Conservation (phyloP, 345 rosid genomes). For the Populus davidiana region DNA sequence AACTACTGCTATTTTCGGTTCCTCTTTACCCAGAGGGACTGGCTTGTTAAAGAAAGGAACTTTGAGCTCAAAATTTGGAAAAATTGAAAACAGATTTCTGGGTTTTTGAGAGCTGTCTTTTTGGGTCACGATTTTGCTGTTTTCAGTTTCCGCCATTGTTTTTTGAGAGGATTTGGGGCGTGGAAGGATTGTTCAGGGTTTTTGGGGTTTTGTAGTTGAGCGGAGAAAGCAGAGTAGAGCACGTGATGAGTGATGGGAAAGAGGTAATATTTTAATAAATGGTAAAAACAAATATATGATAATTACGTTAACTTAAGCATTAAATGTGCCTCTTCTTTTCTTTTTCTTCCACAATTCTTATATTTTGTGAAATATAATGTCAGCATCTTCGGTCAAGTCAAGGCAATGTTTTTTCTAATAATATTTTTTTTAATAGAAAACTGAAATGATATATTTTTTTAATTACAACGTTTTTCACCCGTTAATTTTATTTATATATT, state of each 20-base stretch:
- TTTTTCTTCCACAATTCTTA: not conserved
- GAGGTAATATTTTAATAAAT: too few relatives aligned
- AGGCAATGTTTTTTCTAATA: too few relatives aligned
- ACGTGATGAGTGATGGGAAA: not conserved
- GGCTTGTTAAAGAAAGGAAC: constrained; percentile 14
- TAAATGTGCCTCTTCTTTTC: not conserved
- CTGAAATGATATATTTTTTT: too few relatives aligned
- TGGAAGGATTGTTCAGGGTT: not conserved
- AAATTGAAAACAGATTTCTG: not conserved
- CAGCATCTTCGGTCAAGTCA: too few relatives aligned
- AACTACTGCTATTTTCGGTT: not conserved
- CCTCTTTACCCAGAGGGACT: constrained; percentile 1
- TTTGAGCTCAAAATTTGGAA: constrained; percentile 9
- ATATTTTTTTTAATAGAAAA: too few relatives aligned
- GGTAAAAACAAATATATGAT: too few relatives aligned
- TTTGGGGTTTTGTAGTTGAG: too few relatives aligned
- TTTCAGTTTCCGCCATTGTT: constrained; percentile 3
- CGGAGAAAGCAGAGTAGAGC: not conserved
- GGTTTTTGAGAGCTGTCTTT: not conserved
- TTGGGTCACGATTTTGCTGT: not conserved
- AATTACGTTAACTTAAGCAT: not conserved
- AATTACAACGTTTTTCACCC: too few relatives aligned
- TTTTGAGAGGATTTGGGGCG: not conserved
- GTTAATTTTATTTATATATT: too few relatives aligned
- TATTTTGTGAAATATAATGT: too few relatives aligned